A percentile compares a stretch with the other conserved stretches of the same genome.
phyloP scores from a whole-genome alignment of 1,284 basidiomycete genomes.

The Marasmius fiardii region DNA sequence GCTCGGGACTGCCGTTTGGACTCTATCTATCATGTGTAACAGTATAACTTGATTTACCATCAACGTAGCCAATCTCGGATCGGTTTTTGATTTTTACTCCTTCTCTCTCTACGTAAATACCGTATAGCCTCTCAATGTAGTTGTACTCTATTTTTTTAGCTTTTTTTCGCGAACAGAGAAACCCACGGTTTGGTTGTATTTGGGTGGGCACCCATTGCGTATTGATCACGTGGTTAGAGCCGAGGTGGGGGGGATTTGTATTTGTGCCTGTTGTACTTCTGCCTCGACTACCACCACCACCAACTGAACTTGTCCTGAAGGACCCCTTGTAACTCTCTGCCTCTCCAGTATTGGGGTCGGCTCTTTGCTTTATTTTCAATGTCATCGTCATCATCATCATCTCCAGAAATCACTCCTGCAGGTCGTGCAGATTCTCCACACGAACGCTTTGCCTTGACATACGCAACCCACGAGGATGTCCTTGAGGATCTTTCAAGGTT shows the following conservation, averaged over 20 bases:
- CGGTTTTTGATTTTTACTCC: no score
- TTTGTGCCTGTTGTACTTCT: constrained; percentile 6
- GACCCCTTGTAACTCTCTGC: constrained; percentile 2
- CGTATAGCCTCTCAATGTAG: no score
- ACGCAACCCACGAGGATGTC: constrained; percentile 72
- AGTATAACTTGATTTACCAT: no score
- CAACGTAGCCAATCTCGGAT: no score
- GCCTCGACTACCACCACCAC: constrained; percentile 5
- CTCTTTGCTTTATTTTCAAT: constrained; percentile 30
- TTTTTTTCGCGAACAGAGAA: no score
- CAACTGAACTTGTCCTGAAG: constrained; percentile 1
- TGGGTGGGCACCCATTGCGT: not conserved
- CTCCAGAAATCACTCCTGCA: constrained; percentile 63
- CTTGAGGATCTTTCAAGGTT: constrained; percentile 90
- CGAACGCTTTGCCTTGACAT: constrained; percentile 56
- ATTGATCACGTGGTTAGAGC: not conserved
- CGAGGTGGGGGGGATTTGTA: not conserved
- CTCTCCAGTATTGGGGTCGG: constrained; percentile 13
- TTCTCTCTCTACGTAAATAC: no score
- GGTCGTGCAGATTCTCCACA: constrained; percentile 37
- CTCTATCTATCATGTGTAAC: no score
- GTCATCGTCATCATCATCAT: constrained; percentile 61
- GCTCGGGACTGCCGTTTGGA: not conserved
- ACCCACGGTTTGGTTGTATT: not conserved
- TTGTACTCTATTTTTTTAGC: no score